Percentiles rank a stretch among this genome's conserved stretches.
phyloP scores from a whole-genome alignment of 768 basidiomycete genomes.

The Hericium erinaceus region DNA sequence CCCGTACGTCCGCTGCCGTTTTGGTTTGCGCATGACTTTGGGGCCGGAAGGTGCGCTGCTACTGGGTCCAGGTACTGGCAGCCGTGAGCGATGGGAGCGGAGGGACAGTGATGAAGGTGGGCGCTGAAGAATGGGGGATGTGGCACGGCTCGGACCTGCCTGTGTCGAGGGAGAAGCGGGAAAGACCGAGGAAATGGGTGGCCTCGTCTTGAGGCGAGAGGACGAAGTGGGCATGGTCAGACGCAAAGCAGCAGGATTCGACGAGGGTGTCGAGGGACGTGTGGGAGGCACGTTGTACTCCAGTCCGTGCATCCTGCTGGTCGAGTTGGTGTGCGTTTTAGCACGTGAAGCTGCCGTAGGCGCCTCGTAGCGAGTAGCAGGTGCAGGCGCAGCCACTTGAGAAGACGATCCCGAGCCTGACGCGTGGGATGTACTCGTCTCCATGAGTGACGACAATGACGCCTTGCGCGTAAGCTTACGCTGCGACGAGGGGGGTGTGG shows the following conservation, averaged over 20 bases:
- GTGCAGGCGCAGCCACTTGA: slow-evolving; percentile 29
- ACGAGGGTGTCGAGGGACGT: slow-evolving; percentile 71
- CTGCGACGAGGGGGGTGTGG: slow-evolving; percentile 54
- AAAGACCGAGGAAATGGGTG: slow-evolving; percentile 72
- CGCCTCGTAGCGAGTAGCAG: slow-evolving; percentile 52
- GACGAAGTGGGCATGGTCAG: slow-evolving; percentile 81
- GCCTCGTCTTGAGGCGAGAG: slow-evolving; percentile 62
- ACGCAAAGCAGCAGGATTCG: slow-evolving; percentile 67
- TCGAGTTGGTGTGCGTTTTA: slow-evolving; percentile 57
- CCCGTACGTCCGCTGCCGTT: slow-evolving; percentile 67
- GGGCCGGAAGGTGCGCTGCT: slow-evolving; percentile 40
- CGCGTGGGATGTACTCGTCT: slow-evolving; percentile 46
- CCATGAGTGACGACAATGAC: slow-evolving; percentile 67
- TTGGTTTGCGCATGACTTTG: slow-evolving; percentile 67
- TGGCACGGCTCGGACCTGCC: slow-evolving; percentile 32
- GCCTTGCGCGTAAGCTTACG: slow-evolving; percentile 68
- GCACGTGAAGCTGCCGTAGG: slow-evolving; percentile 79
- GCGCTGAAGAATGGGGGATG: slow-evolving; percentile 46
- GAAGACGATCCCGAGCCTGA: slow-evolving; percentile 38
- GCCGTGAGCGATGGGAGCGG: slow-evolving; percentile 25
- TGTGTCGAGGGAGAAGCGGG: slow-evolving; percentile 28
- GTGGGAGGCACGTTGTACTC: slow-evolving; percentile 70
- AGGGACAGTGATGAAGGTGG: slow-evolving; percentile 49
- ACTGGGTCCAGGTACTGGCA: slow-evolving; percentile 18
- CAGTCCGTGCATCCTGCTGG: slow-evolving; percentile 44